These are phyloP conservation scores for Jatropha curcas DNA, from an alignment of 345 rosid genomes.

Conservation along the genomic window DNA sequence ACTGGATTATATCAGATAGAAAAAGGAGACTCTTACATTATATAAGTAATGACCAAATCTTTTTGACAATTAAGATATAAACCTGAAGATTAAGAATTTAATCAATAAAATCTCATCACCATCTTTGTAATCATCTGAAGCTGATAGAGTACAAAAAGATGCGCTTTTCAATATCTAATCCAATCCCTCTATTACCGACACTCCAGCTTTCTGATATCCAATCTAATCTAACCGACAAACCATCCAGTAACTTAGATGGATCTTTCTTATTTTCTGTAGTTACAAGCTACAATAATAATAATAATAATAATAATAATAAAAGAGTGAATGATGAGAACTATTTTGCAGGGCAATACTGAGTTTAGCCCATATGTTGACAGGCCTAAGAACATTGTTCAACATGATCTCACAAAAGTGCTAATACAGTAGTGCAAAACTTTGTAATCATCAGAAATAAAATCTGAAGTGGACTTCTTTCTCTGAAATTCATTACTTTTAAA, in stretches of 20 bases:
- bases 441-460: background rate
- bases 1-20: background rate
- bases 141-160: background rate
- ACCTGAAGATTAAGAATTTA: too few relatives aligned
- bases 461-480: background rate
- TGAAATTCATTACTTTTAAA: background rate
- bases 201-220: background rate
- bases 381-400: background rate
- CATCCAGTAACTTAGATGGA: background rate
- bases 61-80: background rate
- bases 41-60: background rate
- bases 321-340: background rate
- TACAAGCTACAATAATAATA: constrained; percentile 14
- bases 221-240: background rate
- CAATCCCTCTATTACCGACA: background rate
- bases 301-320: background rate
- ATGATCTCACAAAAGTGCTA: background rate
- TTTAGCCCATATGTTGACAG: background rate
- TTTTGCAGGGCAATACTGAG: background rate
- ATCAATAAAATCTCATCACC: background rate
- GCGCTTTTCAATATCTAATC: background rate
- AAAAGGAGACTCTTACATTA: background rate
- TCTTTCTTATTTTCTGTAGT: background rate
- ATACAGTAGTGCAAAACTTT: background rate
- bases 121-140: background rate